Base-by-base conservation (phyloP, 768 basidiomycete species). In the Candolleomyces aberdarensis region DNA sequence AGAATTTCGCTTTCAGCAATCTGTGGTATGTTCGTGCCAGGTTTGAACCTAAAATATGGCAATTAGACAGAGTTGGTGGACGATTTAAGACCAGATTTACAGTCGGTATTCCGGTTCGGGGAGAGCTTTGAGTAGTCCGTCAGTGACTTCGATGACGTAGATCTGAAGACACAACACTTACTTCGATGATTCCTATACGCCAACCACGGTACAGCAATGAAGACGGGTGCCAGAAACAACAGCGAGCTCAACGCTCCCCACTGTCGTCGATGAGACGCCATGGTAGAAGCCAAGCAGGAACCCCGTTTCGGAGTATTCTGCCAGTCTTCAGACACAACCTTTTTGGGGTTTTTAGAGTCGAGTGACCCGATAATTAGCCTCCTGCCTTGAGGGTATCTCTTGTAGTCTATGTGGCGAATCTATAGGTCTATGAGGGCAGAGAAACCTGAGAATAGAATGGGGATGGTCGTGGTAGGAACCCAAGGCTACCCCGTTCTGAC, bases 1-100 rank as follows among this genome's bases (percentile, higher is more conserved):
- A 92, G 81, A 56, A 93, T 88, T 14, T 81, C 83, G 0, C 81
- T 69, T 71, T 92, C 91, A 0, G 90, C 91, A 26, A 91, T 83
- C 66, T 89, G 88, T 3, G 90, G 87, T 3, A 85, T 72, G 39
- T 77, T 74, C 0, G 87, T 91, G 11, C 66, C 60, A 5, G 86
- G 79, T 70, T 91, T 70, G 40, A 67, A 71, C 54, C 80, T 79
- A 62, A 7, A 36, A 8, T 36, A 11, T 36, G 19, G 50, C 49
- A 15, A 22, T 6, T 11, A 26, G 48, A n/a, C 3, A 52, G 36
- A 19, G 20, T 40, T 5, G 39, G 3, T 11, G 11, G 10, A 6
- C 5, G 22, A 56, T 11, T 8, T 11, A 31, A 39, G 4, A 20
- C 32, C 2, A 26, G 17, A 65, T 83, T 72, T 69, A 88, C 85